phyloP scores from a whole-genome alignment of 2,329 filamentous ascomycete species.

The Colletotrichum paranaense region DNA sequence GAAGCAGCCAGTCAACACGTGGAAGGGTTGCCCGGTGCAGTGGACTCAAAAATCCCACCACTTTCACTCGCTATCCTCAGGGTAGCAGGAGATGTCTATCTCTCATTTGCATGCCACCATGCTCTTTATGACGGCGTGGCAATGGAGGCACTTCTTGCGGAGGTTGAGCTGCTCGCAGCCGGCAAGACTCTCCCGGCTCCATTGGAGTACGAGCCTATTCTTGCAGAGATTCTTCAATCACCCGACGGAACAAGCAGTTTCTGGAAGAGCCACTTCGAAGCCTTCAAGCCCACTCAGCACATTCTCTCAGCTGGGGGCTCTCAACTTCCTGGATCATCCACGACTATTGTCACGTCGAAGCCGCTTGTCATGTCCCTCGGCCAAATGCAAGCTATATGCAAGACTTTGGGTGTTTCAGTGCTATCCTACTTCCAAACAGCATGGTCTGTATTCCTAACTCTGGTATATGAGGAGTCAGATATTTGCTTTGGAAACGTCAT shows the following conservation, averaged over 20 bases:
- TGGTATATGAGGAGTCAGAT: slow-evolving; percentile 68
- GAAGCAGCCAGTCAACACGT: slow-evolving; percentile 53
- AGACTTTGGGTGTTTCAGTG: slow-evolving; percentile 68
- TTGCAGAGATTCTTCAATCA: slow-evolving; percentile 66
- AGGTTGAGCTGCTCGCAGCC: slow-evolving; percentile 72
- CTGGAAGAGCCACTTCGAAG: slow-evolving; percentile 70
- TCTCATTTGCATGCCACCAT: slow-evolving; percentile 75
- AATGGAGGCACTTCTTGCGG: slow-evolving; percentile 74
- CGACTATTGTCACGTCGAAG: neutral
- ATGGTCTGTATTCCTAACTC: slow-evolving; percentile 75
- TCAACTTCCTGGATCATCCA: neutral
- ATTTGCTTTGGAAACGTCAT: slow-evolving; percentile 90
- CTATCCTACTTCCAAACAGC: slow-evolving; percentile 77
- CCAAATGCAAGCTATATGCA: slow-evolving; percentile 60
- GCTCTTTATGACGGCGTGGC: slow-evolving; percentile 89
- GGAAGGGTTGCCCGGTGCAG: slow-evolving; percentile 46
- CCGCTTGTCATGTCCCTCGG: slow-evolving; percentile 47
- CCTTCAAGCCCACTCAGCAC: slow-evolving; percentile 53
- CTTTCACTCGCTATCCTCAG: slow-evolving; percentile 57
- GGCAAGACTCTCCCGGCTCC: slow-evolving; percentile 58
- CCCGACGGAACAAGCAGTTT: slow-evolving; percentile 67
- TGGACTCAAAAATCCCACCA: slow-evolving; percentile 59
- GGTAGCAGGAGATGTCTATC: slow-evolving; percentile 44
- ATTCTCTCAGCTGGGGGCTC: neutral
- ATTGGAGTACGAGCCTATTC: slow-evolving; percentile 71